Percentiles rank a stretch among this genome's conserved stretches.
These are phyloP conservation scores for Dactylellina haptotyla DNA, from an alignment of 2,329 filamentous ascomycete species.

Conservation along the genomic window DNA sequence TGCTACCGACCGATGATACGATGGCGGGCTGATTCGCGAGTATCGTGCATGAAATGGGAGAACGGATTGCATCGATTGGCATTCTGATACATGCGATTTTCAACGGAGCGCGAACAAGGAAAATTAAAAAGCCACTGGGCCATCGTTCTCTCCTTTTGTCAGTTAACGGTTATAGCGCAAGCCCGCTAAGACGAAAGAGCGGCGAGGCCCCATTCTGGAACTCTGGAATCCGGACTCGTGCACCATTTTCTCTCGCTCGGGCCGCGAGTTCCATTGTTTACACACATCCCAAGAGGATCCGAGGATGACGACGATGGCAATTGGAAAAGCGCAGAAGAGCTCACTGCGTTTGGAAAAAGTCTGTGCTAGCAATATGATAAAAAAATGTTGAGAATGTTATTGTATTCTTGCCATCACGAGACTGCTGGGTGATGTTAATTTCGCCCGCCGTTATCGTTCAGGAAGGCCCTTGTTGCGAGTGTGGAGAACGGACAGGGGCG, in stretches of 20 bases:
- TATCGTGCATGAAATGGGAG: not conserved
- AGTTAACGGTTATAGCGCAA: not conserved
- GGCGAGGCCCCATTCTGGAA: no score
- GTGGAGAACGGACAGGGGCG: slow-evolving; percentile 29
- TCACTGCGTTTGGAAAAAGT: slow-evolving; percentile 6
- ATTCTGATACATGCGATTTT: slow-evolving; percentile 3
- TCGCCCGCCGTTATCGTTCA: slow-evolving; percentile 45
- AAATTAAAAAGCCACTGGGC: not conserved
- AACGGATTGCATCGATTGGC: not conserved
- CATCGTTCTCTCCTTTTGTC: not conserved
- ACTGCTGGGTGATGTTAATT: slow-evolving; percentile 12
- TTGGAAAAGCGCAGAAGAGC: no score
- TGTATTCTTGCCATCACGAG: slow-evolving; percentile 16
- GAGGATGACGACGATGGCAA: no score
- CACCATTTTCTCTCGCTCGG: no score
- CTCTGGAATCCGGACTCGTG: no score
- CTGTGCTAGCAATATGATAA: slow-evolving; percentile 23
- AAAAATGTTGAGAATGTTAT: not conserved
- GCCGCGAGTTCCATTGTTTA: no score
- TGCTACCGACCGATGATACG: no score
- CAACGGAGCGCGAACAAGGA: not conserved
- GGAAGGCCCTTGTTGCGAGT: slow-evolving; percentile 43
- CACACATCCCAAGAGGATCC: no score
- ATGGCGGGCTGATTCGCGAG: no score
- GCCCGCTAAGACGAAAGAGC: no score